Percentiles rank a stretch among this genome's conserved stretches.
phyloP scores from a whole-genome alignment of 768 basidiomycete genomes.

The Pholiota conissans region DNA sequence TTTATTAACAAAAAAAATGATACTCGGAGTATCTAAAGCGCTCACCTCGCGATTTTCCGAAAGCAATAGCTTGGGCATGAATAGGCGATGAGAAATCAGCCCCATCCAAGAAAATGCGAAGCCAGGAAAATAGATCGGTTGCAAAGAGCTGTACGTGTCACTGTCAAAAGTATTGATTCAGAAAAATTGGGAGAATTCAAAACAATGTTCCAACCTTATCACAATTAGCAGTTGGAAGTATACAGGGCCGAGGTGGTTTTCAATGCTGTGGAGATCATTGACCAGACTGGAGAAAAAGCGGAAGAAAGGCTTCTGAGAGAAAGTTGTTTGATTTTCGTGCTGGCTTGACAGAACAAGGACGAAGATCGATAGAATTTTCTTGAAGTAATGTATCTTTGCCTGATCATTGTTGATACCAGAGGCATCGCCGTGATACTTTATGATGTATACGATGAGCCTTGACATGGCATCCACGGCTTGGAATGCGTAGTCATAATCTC shows the following conservation, averaged over 20 bases:
- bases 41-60: conserved; percentile 85
- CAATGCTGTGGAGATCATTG: conserved; percentile 87
- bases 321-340: conserved; percentile 92
- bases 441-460: conserved; percentile 93
- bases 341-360: conserved; percentile 92
- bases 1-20: conserved; percentile 6
- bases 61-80: conserved; percentile 94
- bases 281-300: conserved; percentile 96
- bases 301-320: conserved; percentile 98
- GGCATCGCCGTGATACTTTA: conserved; percentile 99
- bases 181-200: conserved; percentile 4
- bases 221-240: conserved; percentile 89
- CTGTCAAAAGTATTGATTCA: conserved; percentile 39
- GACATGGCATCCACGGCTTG: conserved; percentile 96
- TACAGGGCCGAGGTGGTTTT: conserved; percentile 80
- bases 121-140: conserved; percentile 95
- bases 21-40: conserved; percentile 3
- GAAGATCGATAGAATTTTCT: conserved; percentile 96
- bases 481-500: conserved; percentile 78
- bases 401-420: conserved; percentile 90
- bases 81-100: conserved; percentile 90
- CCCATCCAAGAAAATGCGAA: conserved; percentile 99
- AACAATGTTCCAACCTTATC: no score
- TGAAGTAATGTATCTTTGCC: conserved; percentile 94
- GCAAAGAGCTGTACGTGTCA: conserved; percentile 93